A percentile compares a stretch with the other conserved stretches of the same genome.
Evolutionary conservation across 139 green algal genomes (phyloP).

Genomic region (Medakamo hakoo): DNA sequence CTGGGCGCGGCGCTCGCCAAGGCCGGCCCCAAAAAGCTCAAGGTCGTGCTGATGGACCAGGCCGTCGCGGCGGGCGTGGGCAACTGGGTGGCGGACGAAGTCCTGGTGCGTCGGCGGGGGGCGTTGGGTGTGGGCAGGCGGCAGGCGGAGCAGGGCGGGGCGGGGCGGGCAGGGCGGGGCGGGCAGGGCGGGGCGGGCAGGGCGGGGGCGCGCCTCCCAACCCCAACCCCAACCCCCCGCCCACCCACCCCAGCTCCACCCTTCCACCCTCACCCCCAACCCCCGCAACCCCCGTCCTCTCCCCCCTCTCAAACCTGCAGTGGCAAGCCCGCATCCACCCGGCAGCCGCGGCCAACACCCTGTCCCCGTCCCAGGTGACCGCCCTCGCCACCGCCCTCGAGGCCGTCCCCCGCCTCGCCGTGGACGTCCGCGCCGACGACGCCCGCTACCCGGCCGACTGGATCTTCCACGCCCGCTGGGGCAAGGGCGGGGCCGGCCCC

Average conservation of each 20-base stretch:
- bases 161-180: too few relatives aligned
- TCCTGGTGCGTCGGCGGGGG: slow-evolving; percentile 65
- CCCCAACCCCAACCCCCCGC: too few relatives aligned
- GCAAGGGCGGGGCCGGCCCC: neutral
- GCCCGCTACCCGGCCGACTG: slow-evolving; percentile 43
- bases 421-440: slow-evolving; percentile 36
- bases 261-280: too few relatives aligned
- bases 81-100: slow-evolving; percentile 88
- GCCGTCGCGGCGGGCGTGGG: slow-evolving; percentile 57
- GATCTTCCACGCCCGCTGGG: slow-evolving; percentile 72
- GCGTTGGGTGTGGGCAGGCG: too few relatives aligned
- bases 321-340: slow-evolving; percentile 57
- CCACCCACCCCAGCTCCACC: too few relatives aligned
- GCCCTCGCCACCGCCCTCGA: slow-evolving; percentile 5
- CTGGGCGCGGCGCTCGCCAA: slow-evolving; percentile 8
- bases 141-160: too few relatives aligned
- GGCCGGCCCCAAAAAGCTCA: too few relatives aligned
- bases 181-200: too few relatives aligned
- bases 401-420: slow-evolving; percentile 35
- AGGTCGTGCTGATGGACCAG: slow-evolving; percentile 66
- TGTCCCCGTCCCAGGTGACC: slow-evolving; percentile 14
- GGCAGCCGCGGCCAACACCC: slow-evolving; percentile 28
- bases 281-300: too few relatives aligned
- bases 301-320: too few relatives aligned
- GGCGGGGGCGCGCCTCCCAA: too few relatives aligned